Evolutionary conservation across 2,329 filamentous ascomycete genomes (phyloP), one percentile per base, ranked within the genome.

Genomic region (Penicillium crustosum): DNA sequence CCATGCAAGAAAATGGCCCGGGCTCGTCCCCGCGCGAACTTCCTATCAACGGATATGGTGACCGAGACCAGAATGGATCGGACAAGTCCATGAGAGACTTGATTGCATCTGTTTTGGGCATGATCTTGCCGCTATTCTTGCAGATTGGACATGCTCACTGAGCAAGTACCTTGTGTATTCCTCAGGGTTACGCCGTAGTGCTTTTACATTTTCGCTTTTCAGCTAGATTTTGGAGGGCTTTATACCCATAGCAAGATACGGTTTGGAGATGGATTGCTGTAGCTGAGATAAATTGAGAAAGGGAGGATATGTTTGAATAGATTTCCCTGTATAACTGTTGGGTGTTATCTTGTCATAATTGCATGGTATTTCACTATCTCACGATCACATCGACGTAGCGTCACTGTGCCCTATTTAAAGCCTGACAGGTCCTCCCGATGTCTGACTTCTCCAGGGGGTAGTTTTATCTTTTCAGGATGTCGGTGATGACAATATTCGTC

Each of bases 1-100:
- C 93, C 0, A 96, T 97, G 91, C 90, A 95, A 71, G 93, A 96
- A 69, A 78, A 77, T 53, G 72, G 72, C n/a, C 66, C 71, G 21
- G 69, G 67, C 33, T 66, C 68, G 6, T 53, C 64, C 6, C 61
- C 70, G 13, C 73, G 72, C 12, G 72, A 76, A 36, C 55, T 68
- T 17, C 67, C 71, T 49, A 62, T 63, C n/a, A 79, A 79, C 59
- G 77, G 78, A 45, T 79, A 78, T 56, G 67, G 71, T 21, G 77
- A 79, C 50, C 70, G 77, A 45, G 75, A 76, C 25, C 64, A 64
- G 13, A 55, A 59, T 21, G 70, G 70, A 59, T 65, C 72, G 6
- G 74, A 77, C 49, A 75, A 76, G 58, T 77, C 77, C 5, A 74
- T 78, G 71, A 71, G 74, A 61, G 78, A 80, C 62, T 63, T 80